phyloP scores from a whole-genome alignment of 2,329 filamentous ascomycete genomes.

The Pseudogymnoascus sp. region DNA sequence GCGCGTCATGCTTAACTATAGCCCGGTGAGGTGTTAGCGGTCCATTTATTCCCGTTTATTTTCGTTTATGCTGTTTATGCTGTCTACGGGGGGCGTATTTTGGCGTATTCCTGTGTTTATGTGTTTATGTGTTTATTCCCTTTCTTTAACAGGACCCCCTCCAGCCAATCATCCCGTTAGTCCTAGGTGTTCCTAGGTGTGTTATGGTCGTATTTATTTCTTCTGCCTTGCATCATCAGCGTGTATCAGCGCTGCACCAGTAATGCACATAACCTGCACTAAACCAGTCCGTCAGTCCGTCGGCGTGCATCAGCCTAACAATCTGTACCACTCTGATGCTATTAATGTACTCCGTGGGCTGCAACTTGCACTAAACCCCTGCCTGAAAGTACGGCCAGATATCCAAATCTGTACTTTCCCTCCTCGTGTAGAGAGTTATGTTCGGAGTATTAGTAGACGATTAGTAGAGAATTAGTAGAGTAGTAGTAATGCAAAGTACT shows the following conservation, averaged over 20 bases:
- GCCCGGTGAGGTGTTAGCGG: background rate
- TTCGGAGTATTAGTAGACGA: background rate
- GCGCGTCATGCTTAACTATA: background rate
- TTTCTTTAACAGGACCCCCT: background rate
- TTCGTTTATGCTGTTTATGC: background rate
- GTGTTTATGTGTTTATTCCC: background rate
- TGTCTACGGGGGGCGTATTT: background rate
- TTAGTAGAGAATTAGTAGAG: background rate
- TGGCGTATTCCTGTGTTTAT: background rate
- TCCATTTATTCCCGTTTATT: background rate
- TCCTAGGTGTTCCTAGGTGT: background rate
- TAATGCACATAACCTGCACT: too few relatives aligned
- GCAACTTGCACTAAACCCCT: background rate
- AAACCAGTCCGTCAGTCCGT: too few relatives aligned
- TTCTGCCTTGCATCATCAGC: background rate
- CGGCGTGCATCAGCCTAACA: too few relatives aligned
- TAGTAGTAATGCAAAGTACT: background rate
- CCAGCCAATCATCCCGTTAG: background rate
- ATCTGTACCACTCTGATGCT: background rate
- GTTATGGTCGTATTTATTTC: background rate
- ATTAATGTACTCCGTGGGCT: background rate
- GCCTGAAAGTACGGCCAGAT: background rate
- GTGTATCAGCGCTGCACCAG: background rate
- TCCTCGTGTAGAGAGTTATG: background rate
- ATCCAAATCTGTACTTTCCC: background rate